These are phyloP conservation scores for Rubia balearica DNA, from an alignment of 305 asterid species.

Conservation along the genomic window DNA sequence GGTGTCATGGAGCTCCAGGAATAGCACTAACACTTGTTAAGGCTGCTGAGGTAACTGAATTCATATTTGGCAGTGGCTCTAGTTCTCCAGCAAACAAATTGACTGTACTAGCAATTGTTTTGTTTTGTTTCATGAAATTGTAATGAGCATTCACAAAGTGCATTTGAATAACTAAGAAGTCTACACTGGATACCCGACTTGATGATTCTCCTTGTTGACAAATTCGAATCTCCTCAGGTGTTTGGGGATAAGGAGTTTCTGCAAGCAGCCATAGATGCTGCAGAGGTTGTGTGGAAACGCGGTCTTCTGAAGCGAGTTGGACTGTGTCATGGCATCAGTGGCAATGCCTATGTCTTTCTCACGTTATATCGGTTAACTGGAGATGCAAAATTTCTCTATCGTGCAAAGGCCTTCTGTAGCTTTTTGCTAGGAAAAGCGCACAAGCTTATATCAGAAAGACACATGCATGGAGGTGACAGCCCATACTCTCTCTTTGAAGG, in stretches of 20 bases:
- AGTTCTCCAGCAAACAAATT: not conserved
- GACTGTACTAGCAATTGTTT: not conserved
- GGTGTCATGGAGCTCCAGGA: conserved; percentile 89
- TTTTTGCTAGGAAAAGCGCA: conserved; percentile 60
- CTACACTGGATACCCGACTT: too few species aligned
- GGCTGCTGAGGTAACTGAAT: conserved; percentile 52
- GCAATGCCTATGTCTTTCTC: conserved; percentile 59
- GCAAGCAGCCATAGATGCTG: conserved; percentile 67
- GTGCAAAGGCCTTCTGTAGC: conserved; percentile 72
- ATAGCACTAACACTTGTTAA: conserved; percentile 52
- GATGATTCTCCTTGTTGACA: too few species aligned
- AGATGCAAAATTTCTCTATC: conserved; percentile 39
- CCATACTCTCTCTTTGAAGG: conserved; percentile 69
- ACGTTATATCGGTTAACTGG: conserved; percentile 70
- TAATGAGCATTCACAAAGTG: not conserved
- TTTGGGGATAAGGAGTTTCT: conserved; percentile 50
- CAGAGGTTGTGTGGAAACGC: conserved; percentile 73
- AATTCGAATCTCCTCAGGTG: conserved; percentile 27
- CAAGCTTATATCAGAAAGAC: conserved; percentile 44
- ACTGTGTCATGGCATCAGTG: conserved; percentile 73
- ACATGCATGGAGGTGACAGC: conserved; percentile 57
- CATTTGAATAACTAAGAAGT: not conserved
- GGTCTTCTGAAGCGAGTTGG: conserved; percentile 63
- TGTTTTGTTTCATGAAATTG: not conserved
- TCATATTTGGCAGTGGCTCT: not conserved